These are phyloP conservation scores for Phyllostachys edulis DNA, from an alignment of 176 grass and related monocot genomes.

Conservation along the genomic window DNA sequence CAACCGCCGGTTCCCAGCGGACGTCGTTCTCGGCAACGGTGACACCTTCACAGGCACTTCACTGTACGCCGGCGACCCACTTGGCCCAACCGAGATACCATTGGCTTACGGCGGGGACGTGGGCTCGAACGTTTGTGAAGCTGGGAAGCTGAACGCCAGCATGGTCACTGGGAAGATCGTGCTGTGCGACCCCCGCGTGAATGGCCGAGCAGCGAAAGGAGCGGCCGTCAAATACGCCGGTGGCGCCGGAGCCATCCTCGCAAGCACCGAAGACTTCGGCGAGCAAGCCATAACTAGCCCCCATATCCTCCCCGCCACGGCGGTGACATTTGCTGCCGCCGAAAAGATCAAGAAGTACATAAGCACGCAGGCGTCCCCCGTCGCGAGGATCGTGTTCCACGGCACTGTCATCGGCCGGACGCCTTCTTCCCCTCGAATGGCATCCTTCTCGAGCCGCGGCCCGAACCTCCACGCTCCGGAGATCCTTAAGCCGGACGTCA, in stretches of 20 bases:
- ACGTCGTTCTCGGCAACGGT: conserved; percentile 44
- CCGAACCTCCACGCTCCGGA: conserved; percentile 30
- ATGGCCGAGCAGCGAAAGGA: conserved; percentile 20
- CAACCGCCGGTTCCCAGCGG: conserved; percentile 36
- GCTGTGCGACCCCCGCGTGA: conserved; percentile 24
- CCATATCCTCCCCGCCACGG: not conserved
- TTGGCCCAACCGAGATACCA: not conserved
- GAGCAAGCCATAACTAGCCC: not conserved
- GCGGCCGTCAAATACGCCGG: conserved; percentile 41
- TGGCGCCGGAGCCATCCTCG: conserved; percentile 30
- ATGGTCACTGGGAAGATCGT: conserved; percentile 47
- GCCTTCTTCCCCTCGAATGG: conserved; percentile 39
- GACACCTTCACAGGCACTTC: conserved; percentile 18
- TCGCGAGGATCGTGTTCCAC: conserved; percentile 27
- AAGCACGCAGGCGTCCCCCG: not conserved
- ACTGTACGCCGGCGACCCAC: conserved; percentile 8
- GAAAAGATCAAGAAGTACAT: conserved; percentile 14
- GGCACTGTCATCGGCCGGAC: conserved; percentile 15
- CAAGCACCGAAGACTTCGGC: not conserved
- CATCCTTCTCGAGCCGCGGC: conserved; percentile 49
- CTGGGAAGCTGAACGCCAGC: conserved; percentile 15
- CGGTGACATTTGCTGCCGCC: not conserved
- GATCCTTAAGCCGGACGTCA: conserved; percentile 64
- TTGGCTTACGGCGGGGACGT: conserved; percentile 34
- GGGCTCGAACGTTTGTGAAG: conserved; percentile 11